Percentiles rank a stretch among this genome's conserved stretches.
These are phyloP conservation scores for Mycena belliarum DNA, from an alignment of 768 basidiomycete genomes.

Conservation along the genomic window DNA sequence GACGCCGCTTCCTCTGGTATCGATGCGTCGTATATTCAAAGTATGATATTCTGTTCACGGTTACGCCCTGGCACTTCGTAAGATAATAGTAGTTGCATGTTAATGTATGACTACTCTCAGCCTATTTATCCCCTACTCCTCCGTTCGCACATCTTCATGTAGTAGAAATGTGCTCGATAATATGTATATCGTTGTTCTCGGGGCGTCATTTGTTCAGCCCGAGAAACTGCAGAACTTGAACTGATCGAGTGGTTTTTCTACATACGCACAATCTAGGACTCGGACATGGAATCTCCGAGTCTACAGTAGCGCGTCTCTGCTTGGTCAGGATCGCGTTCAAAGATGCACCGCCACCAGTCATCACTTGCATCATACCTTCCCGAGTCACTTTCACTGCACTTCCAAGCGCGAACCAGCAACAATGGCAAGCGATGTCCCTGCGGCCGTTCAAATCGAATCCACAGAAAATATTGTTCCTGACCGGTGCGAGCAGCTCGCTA, in stretches of 20 bases:
- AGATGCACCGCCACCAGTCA: neutral
- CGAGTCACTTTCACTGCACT: conserved; percentile 3
- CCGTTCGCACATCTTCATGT: conserved; percentile 4
- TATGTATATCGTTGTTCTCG: neutral
- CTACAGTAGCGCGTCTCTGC: neutral
- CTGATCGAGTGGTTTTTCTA: no score
- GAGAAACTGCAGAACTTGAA: no score
- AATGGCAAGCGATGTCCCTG: neutral
- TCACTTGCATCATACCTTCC: neutral
- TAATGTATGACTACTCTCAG: conserved; percentile 15
- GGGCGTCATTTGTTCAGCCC: no score
- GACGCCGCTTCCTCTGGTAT: conserved; percentile 1
- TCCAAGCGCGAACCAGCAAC: neutral
- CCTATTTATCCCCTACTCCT: conserved; percentile 10
- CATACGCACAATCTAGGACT: no score
- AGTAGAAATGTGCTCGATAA: conserved; percentile 14
- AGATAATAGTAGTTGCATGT: conserved; percentile 20
- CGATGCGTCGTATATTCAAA: conserved; percentile 15
- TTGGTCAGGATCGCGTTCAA: conserved; percentile 9
- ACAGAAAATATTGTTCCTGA: neutral
- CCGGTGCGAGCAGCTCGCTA: neutral
- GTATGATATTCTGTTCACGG: conserved; percentile 22
- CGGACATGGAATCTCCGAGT: no score
- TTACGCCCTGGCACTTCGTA: conserved; percentile 19
- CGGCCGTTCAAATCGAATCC: neutral